Base-by-base conservation (phyloP, 352 stramenopile species). In the Globisporangium uncinulatum region DNA sequence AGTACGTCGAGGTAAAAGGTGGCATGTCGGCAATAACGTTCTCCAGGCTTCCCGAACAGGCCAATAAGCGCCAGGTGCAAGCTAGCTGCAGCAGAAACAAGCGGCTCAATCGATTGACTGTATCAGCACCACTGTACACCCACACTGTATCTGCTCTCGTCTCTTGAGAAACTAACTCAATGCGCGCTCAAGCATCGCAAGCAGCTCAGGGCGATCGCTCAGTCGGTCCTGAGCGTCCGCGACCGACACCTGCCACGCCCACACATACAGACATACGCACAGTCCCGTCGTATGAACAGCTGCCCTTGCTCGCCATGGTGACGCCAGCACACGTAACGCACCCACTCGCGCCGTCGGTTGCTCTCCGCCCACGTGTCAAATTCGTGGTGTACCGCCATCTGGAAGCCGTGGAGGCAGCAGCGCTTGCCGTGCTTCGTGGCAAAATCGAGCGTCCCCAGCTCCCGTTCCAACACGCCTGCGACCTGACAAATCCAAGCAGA, bases 311-410 rank as follows among this genome's bases (percentile, higher is more conserved):
- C 32, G 5, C 9, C 32, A 37, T 4, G 21, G 14, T 14, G 15
- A 11, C 0, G n/a, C 7, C 21, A 49, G 17, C 44, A 46, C 32
- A 15, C n/a, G 44, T 11, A 19, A 56, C 46, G 41, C 59, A 86
- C 79, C 80, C 80, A 91, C 48, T 83, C 59, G 5, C 80, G 76
- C 20, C 61, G 51, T 0, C 80, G 74, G 3, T 60, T 74, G 48
- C 71, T 73, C 62, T 91, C 80, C 3, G 76, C 68, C 80, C 80
- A 91, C 44, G 75, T 61, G 20, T 73, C 39, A 53, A 76, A 91
- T 29, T 83, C 65, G 43, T 74, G 65, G 1, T 29, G 59, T 29
- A 52, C 70, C 11, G 43, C 9, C 32, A 88, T 41, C 19, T 56
- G 58, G 37, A 83, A 85, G 24, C 76, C 78, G 53, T 75, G 76